phyloP scores from a whole-genome alignment of 208 protist genomes.

The Vickermania ingenoplastis region DNA sequence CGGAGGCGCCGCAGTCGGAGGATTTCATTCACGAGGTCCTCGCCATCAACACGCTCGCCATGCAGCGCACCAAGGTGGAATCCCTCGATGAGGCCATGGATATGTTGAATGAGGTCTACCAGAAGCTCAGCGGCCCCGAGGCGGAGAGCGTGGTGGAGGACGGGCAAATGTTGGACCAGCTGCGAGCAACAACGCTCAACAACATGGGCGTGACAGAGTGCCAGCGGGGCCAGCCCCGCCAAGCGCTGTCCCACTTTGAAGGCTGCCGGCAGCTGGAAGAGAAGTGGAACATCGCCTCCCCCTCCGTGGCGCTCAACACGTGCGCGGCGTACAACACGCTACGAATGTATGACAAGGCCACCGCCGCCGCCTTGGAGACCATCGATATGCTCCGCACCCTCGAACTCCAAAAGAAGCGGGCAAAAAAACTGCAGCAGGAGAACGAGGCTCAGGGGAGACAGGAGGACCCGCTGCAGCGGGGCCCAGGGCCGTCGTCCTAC shows the following conservation, averaged over 20 bases:
- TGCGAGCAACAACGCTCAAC: conserved; percentile 74
- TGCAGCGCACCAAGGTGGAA: conserved; percentile 52
- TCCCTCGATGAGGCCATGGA: conserved; percentile 39
- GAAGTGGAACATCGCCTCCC: conserved; percentile 56
- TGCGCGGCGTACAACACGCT: conserved; percentile 82
- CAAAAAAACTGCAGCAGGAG: conserved; percentile 8
- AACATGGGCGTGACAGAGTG: conserved; percentile 84
- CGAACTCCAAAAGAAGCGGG: conserved; percentile 36
- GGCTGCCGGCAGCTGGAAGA: conserved; percentile 71
- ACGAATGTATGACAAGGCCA: conserved; percentile 78
- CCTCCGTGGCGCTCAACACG: conserved; percentile 73
- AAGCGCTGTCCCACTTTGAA: conserved; percentile 82
- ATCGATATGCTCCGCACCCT: conserved; percentile 82
- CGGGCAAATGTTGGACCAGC: conserved; percentile 38
- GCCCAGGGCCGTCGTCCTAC: too few species aligned
- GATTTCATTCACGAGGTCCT: conserved; percentile 67
- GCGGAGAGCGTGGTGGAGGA: conserved; percentile 8
- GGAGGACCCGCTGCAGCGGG: too few species aligned
- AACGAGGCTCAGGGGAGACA: conserved; percentile 5
- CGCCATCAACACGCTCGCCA: conserved; percentile 75
- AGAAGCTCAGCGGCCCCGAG: conserved; percentile 25
- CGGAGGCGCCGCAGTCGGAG: conserved; percentile 23
- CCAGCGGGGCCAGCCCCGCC: conserved; percentile 65
- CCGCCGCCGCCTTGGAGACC: conserved; percentile 69
- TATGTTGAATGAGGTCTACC: conserved; percentile 49